Conservation (phyloP, 2,329 filamentous ascomycete species). For the Helotiales sp. region DNA sequence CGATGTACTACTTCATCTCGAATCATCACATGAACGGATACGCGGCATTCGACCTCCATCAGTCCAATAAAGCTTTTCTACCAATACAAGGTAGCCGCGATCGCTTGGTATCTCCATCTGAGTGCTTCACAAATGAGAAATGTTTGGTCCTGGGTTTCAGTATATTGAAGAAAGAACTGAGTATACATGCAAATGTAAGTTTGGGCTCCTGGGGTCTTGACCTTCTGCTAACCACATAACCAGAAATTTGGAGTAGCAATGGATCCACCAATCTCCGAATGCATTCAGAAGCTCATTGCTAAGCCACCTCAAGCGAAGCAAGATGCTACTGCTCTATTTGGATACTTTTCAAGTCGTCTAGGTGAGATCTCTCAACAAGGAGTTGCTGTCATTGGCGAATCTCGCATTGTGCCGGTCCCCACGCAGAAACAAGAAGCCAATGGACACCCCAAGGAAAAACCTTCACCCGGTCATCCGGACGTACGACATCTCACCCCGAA, state of each 20-base stretch:
- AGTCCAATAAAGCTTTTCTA: conserved; percentile 64
- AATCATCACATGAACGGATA: conserved; percentile 83
- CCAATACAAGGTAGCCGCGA: conserved; percentile 73
- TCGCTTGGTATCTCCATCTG: conserved; percentile 70
- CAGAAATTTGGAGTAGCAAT: conserved; percentile 81
- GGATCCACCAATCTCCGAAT: conserved; percentile 79
- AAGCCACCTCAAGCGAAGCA: conserved; percentile 70
- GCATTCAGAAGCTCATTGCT: conserved; percentile 73
- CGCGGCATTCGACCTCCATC: conserved; percentile 62
- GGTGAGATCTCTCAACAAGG: conserved; percentile 71
- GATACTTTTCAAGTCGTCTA: conserved; percentile 80
- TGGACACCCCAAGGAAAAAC: conserved; percentile 47
- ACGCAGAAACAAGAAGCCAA: conserved; percentile 41
- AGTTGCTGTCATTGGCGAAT: conserved; percentile 63
- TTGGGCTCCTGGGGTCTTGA: background rate
- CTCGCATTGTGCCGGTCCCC: conserved; percentile 73
- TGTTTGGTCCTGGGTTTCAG: conserved; percentile 81
- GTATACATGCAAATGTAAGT: conserved; percentile 68
- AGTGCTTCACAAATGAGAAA: conserved; percentile 82
- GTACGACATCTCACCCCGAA: conserved; percentile 68
- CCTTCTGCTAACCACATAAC: conserved; percentile 6
- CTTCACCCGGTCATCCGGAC: conserved; percentile 38
- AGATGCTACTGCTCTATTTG: conserved; percentile 75
- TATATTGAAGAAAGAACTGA: conserved; percentile 77
- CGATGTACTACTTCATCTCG: conserved; percentile 81